A percentile compares a stretch with the other conserved stretches of the same genome.
These are phyloP conservation scores for Colletotrichum destructivum DNA, from an alignment of 2,329 filamentous ascomycete genomes.

Conservation along the genomic window DNA sequence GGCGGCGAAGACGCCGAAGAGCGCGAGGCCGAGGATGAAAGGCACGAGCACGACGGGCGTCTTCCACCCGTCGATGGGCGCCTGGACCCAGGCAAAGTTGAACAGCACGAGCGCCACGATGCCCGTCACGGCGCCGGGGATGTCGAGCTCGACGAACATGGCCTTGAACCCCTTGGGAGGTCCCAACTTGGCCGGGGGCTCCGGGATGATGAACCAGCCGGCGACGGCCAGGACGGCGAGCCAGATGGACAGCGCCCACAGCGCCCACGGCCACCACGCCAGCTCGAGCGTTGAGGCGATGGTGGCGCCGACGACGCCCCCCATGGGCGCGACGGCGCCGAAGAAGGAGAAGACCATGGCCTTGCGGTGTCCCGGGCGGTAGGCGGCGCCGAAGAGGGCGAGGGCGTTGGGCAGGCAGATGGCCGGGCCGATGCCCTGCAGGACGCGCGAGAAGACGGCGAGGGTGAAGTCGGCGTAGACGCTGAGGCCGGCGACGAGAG, in stretches of 20 bases:
- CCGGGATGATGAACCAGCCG: slow-evolving; percentile 55
- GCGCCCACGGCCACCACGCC: slow-evolving; percentile 65
- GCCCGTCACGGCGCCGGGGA: slow-evolving; percentile 60
- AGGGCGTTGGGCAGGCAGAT: slow-evolving; percentile 75
- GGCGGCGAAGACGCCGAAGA: slow-evolving; percentile 70
- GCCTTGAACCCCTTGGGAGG: slow-evolving; percentile 39
- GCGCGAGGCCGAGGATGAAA: slow-evolving; percentile 69
- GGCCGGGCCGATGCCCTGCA: slow-evolving; percentile 74
- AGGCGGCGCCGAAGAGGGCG: slow-evolving; percentile 72
- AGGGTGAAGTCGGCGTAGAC: slow-evolving; percentile 45
- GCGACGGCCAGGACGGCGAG: slow-evolving; percentile 52
- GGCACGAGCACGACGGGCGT: slow-evolving; percentile 69
- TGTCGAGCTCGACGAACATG: slow-evolving; percentile 53
- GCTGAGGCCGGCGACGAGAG: slow-evolving; percentile 63
- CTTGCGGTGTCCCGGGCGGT: slow-evolving; percentile 70
- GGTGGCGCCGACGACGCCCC: slow-evolving; percentile 59
- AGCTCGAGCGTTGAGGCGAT: slow-evolving; percentile 57
- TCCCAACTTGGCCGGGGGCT: slow-evolving; percentile 43
- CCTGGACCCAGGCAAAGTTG: slow-evolving; percentile 79
- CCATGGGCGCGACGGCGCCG: slow-evolving; percentile 62
- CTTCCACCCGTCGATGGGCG: slow-evolving; percentile 71
- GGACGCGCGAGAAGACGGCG: slow-evolving; percentile 59
- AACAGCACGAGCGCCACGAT: slow-evolving; percentile 72
- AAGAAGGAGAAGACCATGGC: slow-evolving; percentile 72
- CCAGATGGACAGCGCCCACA: slow-evolving; percentile 59